phyloP scores from a whole-genome alignment of 768 basidiomycete species.

The Auricularia cornea region DNA sequence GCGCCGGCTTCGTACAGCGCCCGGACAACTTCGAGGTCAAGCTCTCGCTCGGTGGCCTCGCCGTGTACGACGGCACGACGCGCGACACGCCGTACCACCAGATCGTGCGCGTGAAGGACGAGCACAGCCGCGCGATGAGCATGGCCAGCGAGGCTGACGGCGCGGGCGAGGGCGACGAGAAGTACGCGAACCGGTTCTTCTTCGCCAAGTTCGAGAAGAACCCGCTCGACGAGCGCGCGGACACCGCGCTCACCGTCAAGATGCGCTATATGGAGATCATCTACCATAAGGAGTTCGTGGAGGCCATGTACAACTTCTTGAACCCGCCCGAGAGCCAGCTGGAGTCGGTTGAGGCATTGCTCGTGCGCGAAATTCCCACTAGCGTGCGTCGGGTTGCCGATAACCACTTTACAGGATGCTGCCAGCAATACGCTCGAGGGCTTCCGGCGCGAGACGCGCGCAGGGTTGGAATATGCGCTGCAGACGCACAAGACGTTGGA shows the following conservation, averaged over 20 bases:
- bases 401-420: slow-evolving; percentile 50
- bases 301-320: slow-evolving; percentile 86
- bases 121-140: slow-evolving; percentile 14
- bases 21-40: slow-evolving; percentile 81
- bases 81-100: slow-evolving; percentile 71
- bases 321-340: slow-evolving; percentile 90
- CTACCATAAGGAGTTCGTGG: slow-evolving; percentile 89
- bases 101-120: slow-evolving; percentile 77
- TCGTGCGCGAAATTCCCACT: slow-evolving; percentile 39
- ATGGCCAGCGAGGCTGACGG: slow-evolving; percentile 16
- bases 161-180: slow-evolving; percentile 29
- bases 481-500: slow-evolving; percentile 94
- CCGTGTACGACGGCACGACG: slow-evolving; percentile 89
- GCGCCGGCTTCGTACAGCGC: slow-evolving; percentile 75
- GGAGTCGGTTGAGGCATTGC: slow-evolving; percentile 87
- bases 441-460: slow-evolving; percentile 85
- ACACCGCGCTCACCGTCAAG: slow-evolving; percentile 78
- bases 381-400: no score
- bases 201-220: slow-evolving; percentile 86
- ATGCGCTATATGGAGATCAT: slow-evolving; percentile 97
- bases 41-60: slow-evolving; percentile 75
- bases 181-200: slow-evolving; percentile 52
- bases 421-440: slow-evolving; percentile 93
- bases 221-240: slow-evolving; percentile 85
- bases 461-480: slow-evolving; percentile 87